phyloP scores from a whole-genome alignment of 2,329 filamentous ascomycete species.

The Neocucurbitaria cava region DNA sequence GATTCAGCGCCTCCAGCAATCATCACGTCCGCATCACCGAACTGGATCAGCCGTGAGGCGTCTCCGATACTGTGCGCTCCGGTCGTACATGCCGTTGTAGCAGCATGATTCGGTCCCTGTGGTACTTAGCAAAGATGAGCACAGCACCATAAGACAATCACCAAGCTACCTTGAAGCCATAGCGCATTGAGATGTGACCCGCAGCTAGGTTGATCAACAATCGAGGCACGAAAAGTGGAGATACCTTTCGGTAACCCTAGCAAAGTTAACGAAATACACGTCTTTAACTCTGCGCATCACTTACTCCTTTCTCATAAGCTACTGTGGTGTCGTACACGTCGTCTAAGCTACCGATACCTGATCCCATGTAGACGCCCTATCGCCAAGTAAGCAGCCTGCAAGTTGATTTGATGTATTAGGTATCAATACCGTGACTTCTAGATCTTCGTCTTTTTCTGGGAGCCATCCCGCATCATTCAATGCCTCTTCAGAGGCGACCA shows the following conservation, averaged over 20 bases:
- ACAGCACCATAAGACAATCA: neutral
- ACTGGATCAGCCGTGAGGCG: slow-evolving; percentile 89
- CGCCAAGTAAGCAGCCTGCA: slow-evolving; percentile 7
- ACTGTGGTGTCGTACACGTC: slow-evolving; percentile 87
- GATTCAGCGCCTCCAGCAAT: slow-evolving; percentile 94
- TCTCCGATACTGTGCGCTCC: slow-evolving; percentile 95
- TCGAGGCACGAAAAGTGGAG: slow-evolving; percentile 90
- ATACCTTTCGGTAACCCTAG: slow-evolving; percentile 90
- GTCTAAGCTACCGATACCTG: slow-evolving; percentile 92
- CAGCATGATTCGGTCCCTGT: slow-evolving; percentile 87
- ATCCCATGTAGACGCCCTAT: slow-evolving; percentile 87
- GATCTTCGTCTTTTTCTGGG: slow-evolving; percentile 65
- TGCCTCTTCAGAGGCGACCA: slow-evolving; percentile 86
- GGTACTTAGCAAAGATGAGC: slow-evolving; percentile 7
- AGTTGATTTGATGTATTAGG: neutral
- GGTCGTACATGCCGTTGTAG: slow-evolving; percentile 94
- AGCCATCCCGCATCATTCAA: slow-evolving; percentile 82
- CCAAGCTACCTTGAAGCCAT: slow-evolving; percentile 70
- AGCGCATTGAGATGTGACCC: slow-evolving; percentile 91
- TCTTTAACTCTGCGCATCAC: slow-evolving; percentile 30
- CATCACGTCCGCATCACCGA: slow-evolving; percentile 93
- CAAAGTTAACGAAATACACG: slow-evolving; percentile 1
- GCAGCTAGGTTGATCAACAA: slow-evolving; percentile 94
- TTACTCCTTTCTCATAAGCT: slow-evolving; percentile 74
- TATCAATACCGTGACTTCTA: slow-evolving; percentile 69